Evolutionary conservation across 2,329 filamentous ascomycete genomes (phyloP).

Genomic region (Cryphonectria parasitica): DNA sequence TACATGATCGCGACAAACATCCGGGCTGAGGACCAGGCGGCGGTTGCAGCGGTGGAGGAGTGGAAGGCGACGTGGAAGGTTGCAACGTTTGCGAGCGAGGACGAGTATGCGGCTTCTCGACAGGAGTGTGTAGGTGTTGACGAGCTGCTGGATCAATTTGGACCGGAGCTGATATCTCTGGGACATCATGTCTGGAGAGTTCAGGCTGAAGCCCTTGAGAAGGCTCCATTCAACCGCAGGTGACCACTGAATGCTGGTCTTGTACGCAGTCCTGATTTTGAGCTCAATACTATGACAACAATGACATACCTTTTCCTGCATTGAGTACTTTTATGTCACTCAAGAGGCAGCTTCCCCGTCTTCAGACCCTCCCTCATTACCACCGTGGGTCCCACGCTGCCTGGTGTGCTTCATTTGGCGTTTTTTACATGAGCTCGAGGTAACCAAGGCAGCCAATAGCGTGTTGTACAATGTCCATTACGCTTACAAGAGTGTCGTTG

Average conservation of each 20-base stretch:
- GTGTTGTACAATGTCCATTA: slow-evolving; percentile 25
- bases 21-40: slow-evolving; percentile 37
- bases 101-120: slow-evolving; percentile 29
- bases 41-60: slow-evolving; percentile 39
- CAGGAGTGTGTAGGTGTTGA: slow-evolving; percentile 25
- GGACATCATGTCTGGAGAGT: slow-evolving; percentile 41
- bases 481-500: background rate
- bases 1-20: slow-evolving; percentile 55
- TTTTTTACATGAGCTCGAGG: background rate
- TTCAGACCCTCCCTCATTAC: background rate
- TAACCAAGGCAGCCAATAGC: slow-evolving; percentile 19
- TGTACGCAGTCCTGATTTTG: background rate
- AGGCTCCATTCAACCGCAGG: slow-evolving; percentile 1
- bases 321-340: too few relatives aligned
- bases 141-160: slow-evolving; percentile 42
- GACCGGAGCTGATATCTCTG: slow-evolving; percentile 37
- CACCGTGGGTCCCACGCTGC: background rate
- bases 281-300: background rate
- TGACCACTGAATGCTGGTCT: background rate
- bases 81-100: slow-evolving; percentile 44
- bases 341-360: background rate
- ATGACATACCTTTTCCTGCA: too few relatives aligned
- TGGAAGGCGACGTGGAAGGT: slow-evolving; percentile 48
- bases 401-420: background rate
- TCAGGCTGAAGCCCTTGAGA: slow-evolving; percentile 39